phyloP scores from a whole-genome alignment of 23 red algal species.

The Gracilaria domingensis region DNA sequence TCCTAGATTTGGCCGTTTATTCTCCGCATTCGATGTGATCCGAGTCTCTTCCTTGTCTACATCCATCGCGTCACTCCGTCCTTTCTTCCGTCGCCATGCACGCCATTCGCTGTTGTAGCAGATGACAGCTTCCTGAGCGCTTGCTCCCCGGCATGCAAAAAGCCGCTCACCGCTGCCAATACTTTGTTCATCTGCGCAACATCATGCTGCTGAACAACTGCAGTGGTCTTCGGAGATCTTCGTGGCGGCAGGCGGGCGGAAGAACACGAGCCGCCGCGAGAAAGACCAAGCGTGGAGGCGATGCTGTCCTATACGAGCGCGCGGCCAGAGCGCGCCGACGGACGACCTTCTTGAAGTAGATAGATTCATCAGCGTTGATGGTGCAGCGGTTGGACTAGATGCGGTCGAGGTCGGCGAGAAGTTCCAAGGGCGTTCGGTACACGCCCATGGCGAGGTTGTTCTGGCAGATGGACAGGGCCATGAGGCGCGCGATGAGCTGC shows the following conservation, averaged over 20 bases:
- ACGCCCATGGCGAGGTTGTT: constrained; percentile 75
- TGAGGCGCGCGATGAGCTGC: constrained; percentile 72
- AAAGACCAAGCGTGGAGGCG: constrained; percentile 56
- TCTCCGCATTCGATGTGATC: neutral
- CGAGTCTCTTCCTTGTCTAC: neutral
- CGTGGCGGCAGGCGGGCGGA: constrained; percentile 13
- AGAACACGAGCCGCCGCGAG: neutral
- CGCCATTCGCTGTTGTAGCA: neutral
- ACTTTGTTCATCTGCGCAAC: constrained; percentile 2
- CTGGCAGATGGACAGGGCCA: constrained; percentile 87
- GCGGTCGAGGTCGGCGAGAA: constrained; percentile 82
- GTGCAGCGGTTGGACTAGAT: constrained; percentile 92
- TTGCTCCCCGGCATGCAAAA: neutral
- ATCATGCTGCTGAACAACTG: constrained; percentile 57
- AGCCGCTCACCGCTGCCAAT: neutral
- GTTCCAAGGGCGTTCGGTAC: constrained; percentile 70
- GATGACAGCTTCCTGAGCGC: neutral
- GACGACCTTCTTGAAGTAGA: constrained; percentile 73
- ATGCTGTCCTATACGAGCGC: constrained; percentile 58
- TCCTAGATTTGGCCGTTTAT: constrained; percentile 1
- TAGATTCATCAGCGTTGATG: constrained; percentile 78
- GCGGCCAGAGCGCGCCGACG: constrained; percentile 56
- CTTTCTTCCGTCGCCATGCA: constrained; percentile 5
- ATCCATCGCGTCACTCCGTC: constrained; percentile 21
- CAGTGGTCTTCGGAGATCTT: constrained; percentile 25